Conservation (phyloP, 2,329 filamentous ascomycete species). For the Colletotrichum sp. region DNA sequence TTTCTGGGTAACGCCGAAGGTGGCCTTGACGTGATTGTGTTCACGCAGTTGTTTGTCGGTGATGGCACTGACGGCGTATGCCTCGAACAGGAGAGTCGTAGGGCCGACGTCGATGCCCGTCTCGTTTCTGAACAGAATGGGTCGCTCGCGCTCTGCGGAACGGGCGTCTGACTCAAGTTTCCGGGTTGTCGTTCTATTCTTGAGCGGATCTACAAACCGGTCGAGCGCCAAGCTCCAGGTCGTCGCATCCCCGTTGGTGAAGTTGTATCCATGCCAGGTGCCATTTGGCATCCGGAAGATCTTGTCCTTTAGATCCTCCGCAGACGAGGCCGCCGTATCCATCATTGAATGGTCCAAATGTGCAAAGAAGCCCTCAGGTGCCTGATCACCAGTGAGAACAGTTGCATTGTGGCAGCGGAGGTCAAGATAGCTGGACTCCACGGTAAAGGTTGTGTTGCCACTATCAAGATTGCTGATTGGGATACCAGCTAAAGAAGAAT, state of each 20-base stretch:
- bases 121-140: not conserved
- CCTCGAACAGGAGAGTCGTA: not conserved
- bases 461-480: not conserved
- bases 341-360: not conserved
- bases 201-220: not conserved
- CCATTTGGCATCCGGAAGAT: not conserved
- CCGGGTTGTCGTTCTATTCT: not conserved
- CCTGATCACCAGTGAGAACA: not conserved
- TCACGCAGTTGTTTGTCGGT: no score
- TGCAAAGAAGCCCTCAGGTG: not conserved
- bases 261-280: not conserved
- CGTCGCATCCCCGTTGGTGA: not conserved
- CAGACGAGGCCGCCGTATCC: not conserved
- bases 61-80: not conserved
- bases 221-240: not conserved
- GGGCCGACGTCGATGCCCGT: not conserved
- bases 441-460: not conserved
- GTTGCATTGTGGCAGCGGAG: not conserved
- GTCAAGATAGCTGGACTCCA: constrained; percentile 4
- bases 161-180: not conserved
- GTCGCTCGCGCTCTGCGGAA: not conserved
- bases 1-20: not conserved
- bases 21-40: not conserved
- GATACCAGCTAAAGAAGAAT: constrained; percentile 1
- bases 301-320: not conserved